Base-by-base conservation (phyloP, 441 rosid species). In the Gossypium laxum region DNA sequence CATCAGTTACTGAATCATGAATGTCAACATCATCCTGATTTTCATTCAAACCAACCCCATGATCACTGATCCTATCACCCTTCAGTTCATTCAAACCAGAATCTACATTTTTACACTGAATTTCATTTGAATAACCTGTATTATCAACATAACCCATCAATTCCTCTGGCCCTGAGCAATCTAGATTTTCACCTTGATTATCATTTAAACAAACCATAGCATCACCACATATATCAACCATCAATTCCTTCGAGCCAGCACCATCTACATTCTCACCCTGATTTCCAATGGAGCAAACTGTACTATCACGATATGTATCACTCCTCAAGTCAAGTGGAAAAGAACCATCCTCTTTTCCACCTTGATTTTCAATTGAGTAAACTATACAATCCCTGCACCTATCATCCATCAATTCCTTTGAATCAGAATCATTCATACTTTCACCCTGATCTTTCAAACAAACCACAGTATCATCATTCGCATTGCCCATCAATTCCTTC, bases 131-230 rank as follows among this genome's bases (percentile, higher is more conserved):
- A 51, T 50, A 50, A 15, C 59, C 24, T 10, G 10, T 24, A 18
- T 41, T 66, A 24, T 66, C 58, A 66, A 19, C 57, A 57, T 50
- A 48, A 70, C 51, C 77, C 28, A 50, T 11, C 43, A 57, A 58
- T 51, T 30, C n/a, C 64, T 51, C 74, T 47, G 58, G 50, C 32
- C 22, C 63, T 30, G 68, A 67, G 62, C 66, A 65, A 60, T 22
- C 78, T 26, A 55, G 57, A 78, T 74, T 74, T 55, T 22, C 67
- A 57, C 22, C 66, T 30, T 68, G 59, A 15, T 50, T 28, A 67
- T 30, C 28, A 28, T 51, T 67, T 21, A 51, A 30, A 67, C 47
- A 30, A 17, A 11, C 48, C 2, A 18, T 43, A 52, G 45, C 2
- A 17, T 51, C 60, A 28, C 60, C 60, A 11, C 47, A 30, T 5